Evolutionary conservation across 163 green algal species (phyloP), one percentile per base, ranked within the genome.

Genomic region (Botryococcus braunii): DNA sequence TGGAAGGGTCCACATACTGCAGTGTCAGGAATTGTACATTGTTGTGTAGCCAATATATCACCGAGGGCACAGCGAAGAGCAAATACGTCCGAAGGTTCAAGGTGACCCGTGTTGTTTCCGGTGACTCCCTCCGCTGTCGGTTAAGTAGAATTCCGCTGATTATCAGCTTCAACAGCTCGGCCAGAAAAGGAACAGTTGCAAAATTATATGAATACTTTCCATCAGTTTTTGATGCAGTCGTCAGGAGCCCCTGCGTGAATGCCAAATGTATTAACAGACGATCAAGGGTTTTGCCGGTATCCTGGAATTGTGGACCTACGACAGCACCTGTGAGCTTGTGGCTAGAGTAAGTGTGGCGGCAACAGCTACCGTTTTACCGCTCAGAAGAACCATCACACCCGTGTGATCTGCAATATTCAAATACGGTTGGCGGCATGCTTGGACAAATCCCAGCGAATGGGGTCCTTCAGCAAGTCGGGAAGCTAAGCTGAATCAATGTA

Each of bases 21-120:
- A 91, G 71, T 21, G 81, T 84, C 60, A 74, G 67, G 35, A 91
- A 91, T 73, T 88, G 69, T 29, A 83, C 74, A 58, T 91, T 91
- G 74, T 91, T 91, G 76, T 89, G 79, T 8, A 87, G 25, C 70
- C 84, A 78, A 69, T 89, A 89, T 39, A 89, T 83, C 61, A 86
- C 47, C 37, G 82, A 85, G 36, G 82, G 83, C 23, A 87, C 77
- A 25, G 75, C 70, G 66, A 83, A 89, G 6, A 88, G 83, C 13
- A 57, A 8, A 0, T 84, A 35, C 11, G 35, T 79, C 4, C 39
- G 27, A 66, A 39, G 68, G 13, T 58, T 68, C 0, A 31, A 52
- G 5, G 82, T 89, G 29, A 82, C 76, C 29, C 62, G 65, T 4
- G 74, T 67, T 3, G 41, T 37, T 21, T 67, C 56, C 23, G 71